Conservation (phyloP, 1,284 basidiomycete genomes). For the Inonotus obliquus region DNA sequence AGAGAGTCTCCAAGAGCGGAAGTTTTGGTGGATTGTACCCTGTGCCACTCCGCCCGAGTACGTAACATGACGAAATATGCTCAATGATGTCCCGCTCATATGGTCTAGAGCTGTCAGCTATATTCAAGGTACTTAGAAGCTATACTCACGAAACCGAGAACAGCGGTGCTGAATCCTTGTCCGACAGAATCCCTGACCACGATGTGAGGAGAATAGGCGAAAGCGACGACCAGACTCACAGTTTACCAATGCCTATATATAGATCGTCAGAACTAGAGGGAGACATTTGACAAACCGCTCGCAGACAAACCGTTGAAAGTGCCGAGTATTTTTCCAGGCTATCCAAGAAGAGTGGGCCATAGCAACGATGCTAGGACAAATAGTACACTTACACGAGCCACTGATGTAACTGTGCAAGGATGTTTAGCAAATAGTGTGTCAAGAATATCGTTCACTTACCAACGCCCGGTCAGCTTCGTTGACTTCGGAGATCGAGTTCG, state of each 20-base stretch:
- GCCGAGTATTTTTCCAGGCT: slow-evolving; percentile 64
- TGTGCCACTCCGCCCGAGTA: slow-evolving; percentile 68
- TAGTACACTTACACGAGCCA: slow-evolving; percentile 46
- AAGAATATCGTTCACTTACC: slow-evolving; percentile 4
- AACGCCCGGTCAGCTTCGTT: slow-evolving; percentile 43
- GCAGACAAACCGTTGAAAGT: slow-evolving; percentile 42
- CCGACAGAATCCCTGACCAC: slow-evolving; percentile 37
- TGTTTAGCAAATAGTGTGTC: background rate
- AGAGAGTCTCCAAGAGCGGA: background rate
- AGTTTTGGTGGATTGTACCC: slow-evolving; percentile 46
- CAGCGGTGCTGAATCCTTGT: slow-evolving; percentile 43
- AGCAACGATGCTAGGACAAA: background rate
- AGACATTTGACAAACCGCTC: background rate
- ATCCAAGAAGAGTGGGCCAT: slow-evolving; percentile 8
- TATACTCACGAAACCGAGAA: slow-evolving; percentile 51
- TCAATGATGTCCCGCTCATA: slow-evolving; percentile 60
- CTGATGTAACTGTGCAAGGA: slow-evolving; percentile 45
- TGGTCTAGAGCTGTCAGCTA: slow-evolving; percentile 33
- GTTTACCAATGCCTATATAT: slow-evolving; percentile 45
- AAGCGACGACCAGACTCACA: slow-evolving; percentile 31
- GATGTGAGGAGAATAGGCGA: background rate
- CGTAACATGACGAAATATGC: slow-evolving; percentile 57
- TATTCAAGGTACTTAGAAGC: slow-evolving; percentile 15
- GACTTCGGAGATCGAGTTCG: slow-evolving; percentile 28
- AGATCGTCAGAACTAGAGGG: background rate